Base-by-base conservation (phyloP, 306 rosid genomes). In the Vachellia collinsii region DNA sequence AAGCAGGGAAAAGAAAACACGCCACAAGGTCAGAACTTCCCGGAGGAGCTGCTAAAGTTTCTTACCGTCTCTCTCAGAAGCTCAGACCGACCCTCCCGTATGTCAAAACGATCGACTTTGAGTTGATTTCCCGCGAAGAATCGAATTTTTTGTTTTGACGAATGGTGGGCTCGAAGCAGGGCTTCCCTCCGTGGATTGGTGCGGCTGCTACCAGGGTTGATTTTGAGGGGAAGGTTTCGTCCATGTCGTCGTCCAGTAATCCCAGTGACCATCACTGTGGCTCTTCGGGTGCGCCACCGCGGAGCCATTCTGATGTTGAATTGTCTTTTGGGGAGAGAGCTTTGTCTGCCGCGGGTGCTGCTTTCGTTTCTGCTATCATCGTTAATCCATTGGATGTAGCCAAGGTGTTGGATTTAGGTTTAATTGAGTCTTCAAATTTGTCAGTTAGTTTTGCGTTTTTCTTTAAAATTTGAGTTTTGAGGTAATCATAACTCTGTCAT, bases 321-420 rank as follows among this genome's bases (percentile, higher is more conserved):
- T 77, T 95, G 90, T 80, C 88, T 20, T 76, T 90, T 48, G 83
- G 85, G 22, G 92, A 89, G 83, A 88, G 98, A 53, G 85, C 90
- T 77, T 54, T 93, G 7, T 87, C 99, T 54, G 98, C 92, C 17
- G 91, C 93, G 16, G 97, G 97, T 39, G 97, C 99, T 62, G 94
- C 99, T 51, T 65, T 92, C 53, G 12, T 95, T 43, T 95, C 99
- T 17, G 97, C 99, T 41, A 58, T 95, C 72, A 80, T 95, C 71
- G 92, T 93, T 43, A 95, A 95, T 81, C 98, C 99, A 34, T 94
- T 95, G 37, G 99, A 95, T 74, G 88, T 95, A 12, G 99, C 92
- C 88, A 95, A 95, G 92, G 98, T 88, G 66, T 77, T 3, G 17
- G 20, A 10, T 3, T 66, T 53, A 13, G 8, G 0, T 14, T 75